Conservation (phyloP, 2,329 filamentous ascomycete species). For the Aureobasidium sp. region DNA sequence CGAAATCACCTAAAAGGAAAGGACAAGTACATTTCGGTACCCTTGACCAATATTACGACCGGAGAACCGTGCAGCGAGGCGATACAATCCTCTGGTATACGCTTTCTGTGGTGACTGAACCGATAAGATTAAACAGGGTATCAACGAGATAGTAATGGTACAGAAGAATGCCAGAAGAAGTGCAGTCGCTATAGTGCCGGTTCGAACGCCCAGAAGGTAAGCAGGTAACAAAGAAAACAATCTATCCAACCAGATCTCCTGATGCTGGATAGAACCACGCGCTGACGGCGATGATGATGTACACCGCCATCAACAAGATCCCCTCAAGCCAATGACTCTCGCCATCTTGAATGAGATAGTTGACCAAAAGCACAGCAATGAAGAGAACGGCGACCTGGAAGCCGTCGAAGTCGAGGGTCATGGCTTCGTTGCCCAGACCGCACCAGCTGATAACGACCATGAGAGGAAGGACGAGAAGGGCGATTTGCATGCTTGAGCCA, state of each 20-base stretch:
- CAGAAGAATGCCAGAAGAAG: neutral
- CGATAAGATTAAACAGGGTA: neutral
- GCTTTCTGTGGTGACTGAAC: neutral
- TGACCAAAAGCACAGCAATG: slow-evolving; percentile 48
- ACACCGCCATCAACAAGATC: slow-evolving; percentile 50
- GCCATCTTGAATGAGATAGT: slow-evolving; percentile 51
- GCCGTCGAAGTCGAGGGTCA: slow-evolving; percentile 76
- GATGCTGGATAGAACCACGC: slow-evolving; percentile 43
- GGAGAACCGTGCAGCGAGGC: neutral
- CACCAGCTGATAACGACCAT: slow-evolving; percentile 56
- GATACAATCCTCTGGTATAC: neutral
- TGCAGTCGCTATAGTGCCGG: neutral
- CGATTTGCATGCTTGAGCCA: slow-evolving; percentile 59
- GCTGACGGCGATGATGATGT: slow-evolving; percentile 54
- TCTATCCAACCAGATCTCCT: slow-evolving; percentile 1
- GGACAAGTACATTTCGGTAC: neutral
- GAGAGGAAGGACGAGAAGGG: slow-evolving; percentile 52
- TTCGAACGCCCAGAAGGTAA: neutral
- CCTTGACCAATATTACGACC: neutral
- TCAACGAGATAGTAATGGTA: neutral
- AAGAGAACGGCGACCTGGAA: slow-evolving; percentile 71
- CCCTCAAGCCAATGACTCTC: slow-evolving; percentile 50
- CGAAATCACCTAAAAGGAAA: neutral
- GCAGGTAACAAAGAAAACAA: neutral
- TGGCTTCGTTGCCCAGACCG: slow-evolving; percentile 42